Percentiles rank a stretch among this genome's conserved stretches.
These are phyloP conservation scores for Candida gigantensis DNA, from an alignment of 1,139 yeast genomes.

Conservation along the genomic window DNA sequence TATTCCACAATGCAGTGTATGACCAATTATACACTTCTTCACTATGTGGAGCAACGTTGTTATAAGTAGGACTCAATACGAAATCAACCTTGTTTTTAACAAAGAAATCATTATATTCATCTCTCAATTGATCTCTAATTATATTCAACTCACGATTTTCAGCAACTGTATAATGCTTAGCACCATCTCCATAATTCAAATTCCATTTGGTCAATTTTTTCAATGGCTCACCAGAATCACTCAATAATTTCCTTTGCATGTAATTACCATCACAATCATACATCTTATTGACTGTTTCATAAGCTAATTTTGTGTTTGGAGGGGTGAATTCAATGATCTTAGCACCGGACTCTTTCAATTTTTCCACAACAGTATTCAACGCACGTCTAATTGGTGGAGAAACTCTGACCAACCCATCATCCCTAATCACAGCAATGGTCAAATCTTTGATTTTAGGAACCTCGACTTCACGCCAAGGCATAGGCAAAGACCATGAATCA, in stretches of 20 bases:
- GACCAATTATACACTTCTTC: conserved; percentile 74
- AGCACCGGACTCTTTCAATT: conserved; percentile 33
- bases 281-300: conserved; percentile 51
- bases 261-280: conserved; percentile 63
- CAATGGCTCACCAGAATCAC: conserved; percentile 69
- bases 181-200: conserved; percentile 59
- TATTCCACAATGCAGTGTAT: conserved; percentile 67
- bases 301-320: conserved; percentile 49
- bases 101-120: conserved; percentile 53
- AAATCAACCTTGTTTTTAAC: conserved; percentile 62
- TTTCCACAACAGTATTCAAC: conserved; percentile 26
- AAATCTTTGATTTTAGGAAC: conserved; percentile 41
- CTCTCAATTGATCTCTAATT: conserved; percentile 56
- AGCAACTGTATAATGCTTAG: conserved; percentile 36
- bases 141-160: conserved; percentile 52
- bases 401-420: conserved; percentile 37
- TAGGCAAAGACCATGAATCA: conserved; percentile 55
- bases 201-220: conserved; percentile 60
- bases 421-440: conserved; percentile 42
- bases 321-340: conserved; percentile 47
- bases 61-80: conserved; percentile 66
- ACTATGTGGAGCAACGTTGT: conserved; percentile 71
- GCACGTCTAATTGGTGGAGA: conserved; percentile 60
- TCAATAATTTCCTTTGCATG: conserved; percentile 50
- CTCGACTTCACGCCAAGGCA: conserved; percentile 63